Conservation (phyloP, 805 yeast genomes). For the Kluyveromyces aestuarii region DNA sequence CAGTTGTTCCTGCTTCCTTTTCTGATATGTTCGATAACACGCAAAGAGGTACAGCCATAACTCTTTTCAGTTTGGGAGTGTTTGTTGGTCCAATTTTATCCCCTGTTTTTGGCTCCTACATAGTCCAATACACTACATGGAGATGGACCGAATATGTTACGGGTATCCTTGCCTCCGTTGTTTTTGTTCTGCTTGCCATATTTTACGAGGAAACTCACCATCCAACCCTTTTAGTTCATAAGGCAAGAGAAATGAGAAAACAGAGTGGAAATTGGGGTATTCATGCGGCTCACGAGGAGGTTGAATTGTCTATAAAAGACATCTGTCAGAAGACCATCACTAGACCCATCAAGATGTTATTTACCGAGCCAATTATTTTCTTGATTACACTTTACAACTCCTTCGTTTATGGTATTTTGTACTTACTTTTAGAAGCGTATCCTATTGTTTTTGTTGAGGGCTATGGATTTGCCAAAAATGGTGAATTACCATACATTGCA, state of each 20-base stretch:
- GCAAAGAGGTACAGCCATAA: constrained; percentile 67
- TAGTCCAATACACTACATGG: constrained; percentile 65
- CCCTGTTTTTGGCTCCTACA: constrained; percentile 25
- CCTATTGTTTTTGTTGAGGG: constrained; percentile 60
- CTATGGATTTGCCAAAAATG: constrained; percentile 42
- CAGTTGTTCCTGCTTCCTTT: constrained; percentile 78
- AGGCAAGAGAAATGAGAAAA: constrained; percentile 54
- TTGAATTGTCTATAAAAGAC: constrained; percentile 45
- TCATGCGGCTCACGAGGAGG: constrained; percentile 66
- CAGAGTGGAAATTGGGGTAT: constrained; percentile 78
- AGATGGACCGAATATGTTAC: constrained; percentile 72
- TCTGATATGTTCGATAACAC: constrained; percentile 67
- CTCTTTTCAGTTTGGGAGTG: constrained; percentile 62
- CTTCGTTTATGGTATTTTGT: constrained; percentile 72
- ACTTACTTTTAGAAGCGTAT: constrained; percentile 63
- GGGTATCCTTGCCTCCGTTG: constrained; percentile 46
- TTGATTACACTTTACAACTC: constrained; percentile 62
- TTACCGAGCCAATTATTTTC: constrained; percentile 65
- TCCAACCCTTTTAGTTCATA: constrained; percentile 51
- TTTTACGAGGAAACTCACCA: constrained; percentile 62
- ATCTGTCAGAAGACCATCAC: constrained; percentile 53
- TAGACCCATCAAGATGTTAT: constrained; percentile 61
- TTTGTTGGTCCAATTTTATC: constrained; percentile 28
- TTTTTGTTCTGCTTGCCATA: constrained; percentile 29
- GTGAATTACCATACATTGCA: constrained; percentile 72